Conservation (phyloP, 345 rosid genomes). For the Odontarrhena argentea region DNA sequence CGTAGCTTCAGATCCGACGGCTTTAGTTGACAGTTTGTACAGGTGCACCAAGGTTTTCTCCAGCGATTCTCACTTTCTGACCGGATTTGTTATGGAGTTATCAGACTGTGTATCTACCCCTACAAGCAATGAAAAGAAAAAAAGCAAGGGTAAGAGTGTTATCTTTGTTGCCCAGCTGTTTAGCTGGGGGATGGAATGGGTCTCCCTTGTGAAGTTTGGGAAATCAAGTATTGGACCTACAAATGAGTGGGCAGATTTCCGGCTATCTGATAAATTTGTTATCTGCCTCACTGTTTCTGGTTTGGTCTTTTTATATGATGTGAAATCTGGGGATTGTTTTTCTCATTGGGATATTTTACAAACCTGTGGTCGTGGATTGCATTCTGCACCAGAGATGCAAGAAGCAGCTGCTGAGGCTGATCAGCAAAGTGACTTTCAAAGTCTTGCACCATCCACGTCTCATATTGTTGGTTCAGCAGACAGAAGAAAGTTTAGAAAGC, state of each 20-base stretch:
- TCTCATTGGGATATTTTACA: conserved; percentile 58
- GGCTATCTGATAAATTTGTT: conserved; percentile 78
- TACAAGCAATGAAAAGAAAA: conserved; percentile 44
- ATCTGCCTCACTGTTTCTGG: conserved; percentile 83
- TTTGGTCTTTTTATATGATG: conserved; percentile 58
- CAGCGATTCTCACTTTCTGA: conserved; percentile 64
- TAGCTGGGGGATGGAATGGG: conserved; percentile 77
- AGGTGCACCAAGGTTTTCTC: conserved; percentile 79
- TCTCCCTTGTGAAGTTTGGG: conserved; percentile 66
- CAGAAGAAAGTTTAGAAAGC: conserved; percentile 69
- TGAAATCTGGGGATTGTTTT: conserved; percentile 68
- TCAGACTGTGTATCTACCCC: conserved; percentile 43
- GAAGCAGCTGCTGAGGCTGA: conserved; percentile 40
- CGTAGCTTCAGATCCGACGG: conserved; percentile 36
- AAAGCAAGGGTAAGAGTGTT: conserved; percentile 44
- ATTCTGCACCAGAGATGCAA: conserved; percentile 39
- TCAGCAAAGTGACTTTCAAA: conserved; percentile 38
- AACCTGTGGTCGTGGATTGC: conserved; percentile 54
- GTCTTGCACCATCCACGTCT: conserved; percentile 41
- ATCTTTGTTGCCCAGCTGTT: conserved; percentile 65
- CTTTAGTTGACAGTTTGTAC: conserved; percentile 47
- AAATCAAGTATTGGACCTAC: conserved; percentile 45
- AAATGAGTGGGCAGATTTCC: conserved; percentile 78
- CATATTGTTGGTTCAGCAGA: conserved; percentile 32
- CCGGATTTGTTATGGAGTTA: conserved; percentile 74